Percentiles rank a stretch among this genome's conserved stretches.
phyloP scores from a whole-genome alignment of 129 eudicot genomes.

The Artemisia tridentata region DNA sequence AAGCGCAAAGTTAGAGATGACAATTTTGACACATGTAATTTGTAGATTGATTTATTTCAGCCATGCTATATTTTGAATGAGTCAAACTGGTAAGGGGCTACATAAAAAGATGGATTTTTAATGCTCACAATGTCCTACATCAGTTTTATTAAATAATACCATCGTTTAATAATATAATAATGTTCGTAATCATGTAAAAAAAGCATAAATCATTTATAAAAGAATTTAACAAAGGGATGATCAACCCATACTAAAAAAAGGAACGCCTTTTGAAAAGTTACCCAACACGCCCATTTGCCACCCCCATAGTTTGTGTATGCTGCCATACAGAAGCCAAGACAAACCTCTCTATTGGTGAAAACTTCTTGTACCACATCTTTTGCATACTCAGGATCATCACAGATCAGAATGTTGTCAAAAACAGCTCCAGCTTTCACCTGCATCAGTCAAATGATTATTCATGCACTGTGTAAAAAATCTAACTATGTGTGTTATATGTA shows the following conservation, averaged over 20 bases:
- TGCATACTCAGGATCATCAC: slow-evolving; percentile 94
- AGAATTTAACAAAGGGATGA: too few species aligned
- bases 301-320: neutral
- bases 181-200: neutral
- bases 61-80: neutral
- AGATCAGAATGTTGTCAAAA: slow-evolving; percentile 76
- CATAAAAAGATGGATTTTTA: neutral
- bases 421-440: slow-evolving; percentile 98
- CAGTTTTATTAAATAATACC: neutral
- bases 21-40: neutral
- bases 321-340: slow-evolving; percentile 13
- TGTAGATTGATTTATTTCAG: neutral
- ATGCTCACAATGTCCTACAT: slow-evolving; percentile 4
- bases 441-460: slow-evolving; percentile 1
- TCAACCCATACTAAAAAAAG: too few species aligned
- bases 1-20: neutral
- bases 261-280: too few species aligned
- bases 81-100: neutral
- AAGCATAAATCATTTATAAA: too few species aligned
- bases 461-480: neutral
- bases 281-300: neutral
- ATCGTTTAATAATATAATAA: neutral
- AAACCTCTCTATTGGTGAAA: slow-evolving; percentile 73
- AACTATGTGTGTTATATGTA: neutral
- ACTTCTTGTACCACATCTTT: slow-evolving; percentile 74